phyloP scores from a whole-genome alignment of 768 basidiomycete genomes.

The Chalciporus chontae region DNA sequence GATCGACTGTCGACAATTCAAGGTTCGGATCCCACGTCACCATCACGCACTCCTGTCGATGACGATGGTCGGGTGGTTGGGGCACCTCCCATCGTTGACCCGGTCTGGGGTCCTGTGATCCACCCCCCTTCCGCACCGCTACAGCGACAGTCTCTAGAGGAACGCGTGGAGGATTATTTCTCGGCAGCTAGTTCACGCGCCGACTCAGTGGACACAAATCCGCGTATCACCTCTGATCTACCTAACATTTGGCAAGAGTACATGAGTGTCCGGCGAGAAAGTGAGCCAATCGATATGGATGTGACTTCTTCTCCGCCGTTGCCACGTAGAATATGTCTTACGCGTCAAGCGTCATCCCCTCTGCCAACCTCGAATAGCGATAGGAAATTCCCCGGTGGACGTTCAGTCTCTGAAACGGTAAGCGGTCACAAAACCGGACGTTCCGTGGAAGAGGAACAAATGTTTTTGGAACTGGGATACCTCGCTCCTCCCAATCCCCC shows the following conservation, averaged over 20 bases:
- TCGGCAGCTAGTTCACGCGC: constrained; percentile 24
- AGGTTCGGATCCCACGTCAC: constrained; percentile 23
- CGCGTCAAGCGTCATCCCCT: constrained; percentile 64
- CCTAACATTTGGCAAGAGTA: constrained; percentile 28
- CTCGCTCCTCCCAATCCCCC: constrained; percentile 81
- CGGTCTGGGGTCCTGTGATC: constrained; percentile 3
- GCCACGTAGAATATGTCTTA: constrained; percentile 50
- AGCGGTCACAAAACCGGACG: constrained; percentile 39
- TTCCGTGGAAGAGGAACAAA: constrained; percentile 63
- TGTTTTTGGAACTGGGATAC: constrained; percentile 62
- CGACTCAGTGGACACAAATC: constrained; percentile 18
- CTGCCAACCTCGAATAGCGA: constrained; percentile 45
- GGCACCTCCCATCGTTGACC: constrained; percentile 2
- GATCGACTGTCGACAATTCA: constrained; percentile 23
- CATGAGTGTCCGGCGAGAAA: constrained; percentile 23
- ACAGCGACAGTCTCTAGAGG: constrained; percentile 22
- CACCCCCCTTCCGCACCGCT: constrained; percentile 17
- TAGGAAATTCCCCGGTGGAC: constrained; percentile 30
- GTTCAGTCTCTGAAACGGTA: constrained; percentile 32
- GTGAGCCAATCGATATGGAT: constrained; percentile 27
- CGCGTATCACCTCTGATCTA: constrained; percentile 12
- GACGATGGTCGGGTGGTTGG: background rate
- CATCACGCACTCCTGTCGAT: constrained; percentile 11
- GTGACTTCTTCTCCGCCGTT: constrained; percentile 43
- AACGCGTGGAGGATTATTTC: constrained; percentile 28